Evolutionary conservation across 352 stramenopile genomes (phyloP).

Genomic region (Saprolegnia diclina): DNA sequence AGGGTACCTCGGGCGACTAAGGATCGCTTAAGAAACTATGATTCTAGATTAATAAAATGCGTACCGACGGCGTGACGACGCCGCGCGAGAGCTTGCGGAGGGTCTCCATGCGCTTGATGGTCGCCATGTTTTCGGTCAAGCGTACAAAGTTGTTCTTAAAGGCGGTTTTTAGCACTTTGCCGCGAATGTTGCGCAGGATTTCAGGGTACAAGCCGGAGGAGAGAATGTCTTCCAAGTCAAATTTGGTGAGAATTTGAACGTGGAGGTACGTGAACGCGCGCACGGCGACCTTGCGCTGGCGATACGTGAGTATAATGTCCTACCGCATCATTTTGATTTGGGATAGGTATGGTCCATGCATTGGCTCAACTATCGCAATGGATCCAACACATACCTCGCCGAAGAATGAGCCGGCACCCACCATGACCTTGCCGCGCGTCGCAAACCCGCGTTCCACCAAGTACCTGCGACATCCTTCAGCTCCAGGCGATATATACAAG

Average conservation of each 20-base stretch:
- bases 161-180: slow-evolving; percentile 25
- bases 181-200: slow-evolving; percentile 26
- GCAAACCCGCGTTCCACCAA: slow-evolving; percentile 21
- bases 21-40: not conserved
- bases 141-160: slow-evolving; percentile 28
- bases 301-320: slow-evolving; percentile 24
- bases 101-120: not conserved
- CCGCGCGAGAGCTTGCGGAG: not conserved
- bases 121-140: not conserved
- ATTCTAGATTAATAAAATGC: no score
- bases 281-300: slow-evolving; percentile 16
- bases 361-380: not conserved
- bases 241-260: slow-evolving; percentile 23
- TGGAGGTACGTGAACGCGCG: slow-evolving; percentile 24
- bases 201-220: slow-evolving; percentile 25
- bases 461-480: no score
- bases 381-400: slow-evolving; percentile 16
- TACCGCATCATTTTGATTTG: no score
- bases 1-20: not conserved
- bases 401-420: slow-evolving; percentile 13
- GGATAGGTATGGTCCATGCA: not conserved
- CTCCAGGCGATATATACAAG: no score
- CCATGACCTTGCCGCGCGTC: slow-evolving; percentile 23
- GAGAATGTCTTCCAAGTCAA: slow-evolving; percentile 25
- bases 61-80: not conserved